These are phyloP conservation scores for Cladophialophora bantiana DNA, from an alignment of 2,329 filamentous ascomycete genomes.

Conservation along the genomic window DNA sequence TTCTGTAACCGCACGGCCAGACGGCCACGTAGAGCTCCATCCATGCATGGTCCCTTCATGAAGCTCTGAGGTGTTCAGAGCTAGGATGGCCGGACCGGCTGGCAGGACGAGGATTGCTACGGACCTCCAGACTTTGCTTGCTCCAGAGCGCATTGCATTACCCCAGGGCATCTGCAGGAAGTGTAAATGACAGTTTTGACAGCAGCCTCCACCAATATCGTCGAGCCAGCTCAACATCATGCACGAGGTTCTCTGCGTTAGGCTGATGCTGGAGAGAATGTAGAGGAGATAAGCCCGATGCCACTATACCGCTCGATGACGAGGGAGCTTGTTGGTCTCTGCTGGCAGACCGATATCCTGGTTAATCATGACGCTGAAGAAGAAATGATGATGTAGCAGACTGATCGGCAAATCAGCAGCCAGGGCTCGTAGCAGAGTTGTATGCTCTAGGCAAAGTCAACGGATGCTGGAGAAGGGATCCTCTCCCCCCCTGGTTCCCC, in stretches of 20 bases:
- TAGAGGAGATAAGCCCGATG: constrained; percentile 8
- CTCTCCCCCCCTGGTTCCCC: constrained; percentile 11
- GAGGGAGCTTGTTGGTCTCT: not conserved
- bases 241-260: constrained; percentile 11
- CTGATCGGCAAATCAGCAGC: constrained; percentile 12
- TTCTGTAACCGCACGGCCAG: not conserved
- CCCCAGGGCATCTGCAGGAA: constrained; percentile 7
- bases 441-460: not conserved
- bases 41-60: constrained; percentile 2
- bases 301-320: constrained; percentile 4
- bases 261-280: constrained; percentile 5
- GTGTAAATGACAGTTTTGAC: constrained; percentile 10
- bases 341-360: constrained; percentile 7
- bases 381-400: constrained; percentile 1
- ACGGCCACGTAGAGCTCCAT: not conserved
- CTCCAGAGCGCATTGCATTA: not conserved
- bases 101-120: not conserved
- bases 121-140: not conserved
- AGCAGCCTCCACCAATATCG: constrained; percentile 24
- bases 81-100: not conserved
- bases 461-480: not conserved
- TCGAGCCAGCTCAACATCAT: constrained; percentile 28
- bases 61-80: constrained; percentile 1
- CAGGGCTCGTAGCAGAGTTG: not conserved
- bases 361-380: constrained; percentile 3